These are phyloP conservation scores for Ophiostoma angusticollis DNA, from an alignment of 2,329 filamentous ascomycete species.

Conservation along the genomic window DNA sequence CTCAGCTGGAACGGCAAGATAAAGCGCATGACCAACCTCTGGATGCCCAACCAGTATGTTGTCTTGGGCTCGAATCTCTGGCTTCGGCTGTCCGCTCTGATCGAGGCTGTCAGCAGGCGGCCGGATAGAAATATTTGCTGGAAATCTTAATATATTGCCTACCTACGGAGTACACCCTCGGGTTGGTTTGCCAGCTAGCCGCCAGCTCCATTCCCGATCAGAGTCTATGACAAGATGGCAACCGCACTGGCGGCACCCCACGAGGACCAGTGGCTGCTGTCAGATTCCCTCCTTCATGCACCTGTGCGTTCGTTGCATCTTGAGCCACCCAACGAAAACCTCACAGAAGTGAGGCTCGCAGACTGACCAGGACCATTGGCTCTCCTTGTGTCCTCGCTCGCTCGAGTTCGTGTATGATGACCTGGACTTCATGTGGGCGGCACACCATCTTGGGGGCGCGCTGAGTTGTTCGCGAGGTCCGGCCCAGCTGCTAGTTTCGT, in stretches of 20 bases:
- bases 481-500: too few species aligned
- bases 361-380: too few species aligned
- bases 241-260: constrained; percentile 1
- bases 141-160: too few species aligned
- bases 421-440: neutral
- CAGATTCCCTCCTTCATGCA: constrained; percentile 3
- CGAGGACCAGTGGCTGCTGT: constrained; percentile 8
- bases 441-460: neutral
- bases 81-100: too few species aligned
- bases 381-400: neutral
- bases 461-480: too few species aligned
- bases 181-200: constrained; percentile 12
- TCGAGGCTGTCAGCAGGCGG: neutral
- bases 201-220: neutral
- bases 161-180: too few species aligned
- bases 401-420: neutral
- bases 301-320: too few species aligned
- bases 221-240: neutral
- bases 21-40: too few species aligned
- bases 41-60: constrained; percentile 34
- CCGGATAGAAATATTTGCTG: too few species aligned
- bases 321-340: too few species aligned
- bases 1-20: too few species aligned
- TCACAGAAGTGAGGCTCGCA: too few species aligned
- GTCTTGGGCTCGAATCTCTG: constrained; percentile 2